Conservation (phyloP, 306 rosid genomes). For the Luffa aegyptiaca region DNA sequence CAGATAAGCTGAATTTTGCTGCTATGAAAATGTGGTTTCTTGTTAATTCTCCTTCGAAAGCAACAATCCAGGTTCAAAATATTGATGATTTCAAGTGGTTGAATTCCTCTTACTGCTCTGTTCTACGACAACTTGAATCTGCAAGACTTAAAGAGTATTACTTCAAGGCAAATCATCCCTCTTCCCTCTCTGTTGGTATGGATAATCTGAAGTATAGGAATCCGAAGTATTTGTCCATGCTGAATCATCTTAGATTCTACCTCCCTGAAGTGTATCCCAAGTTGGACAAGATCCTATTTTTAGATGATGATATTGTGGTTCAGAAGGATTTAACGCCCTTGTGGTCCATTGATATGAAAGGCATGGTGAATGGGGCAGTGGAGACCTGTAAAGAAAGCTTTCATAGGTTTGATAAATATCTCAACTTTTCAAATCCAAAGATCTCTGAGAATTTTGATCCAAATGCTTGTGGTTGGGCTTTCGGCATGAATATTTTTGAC, state of each 20-base stretch:
- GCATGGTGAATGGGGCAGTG: constrained; percentile 98
- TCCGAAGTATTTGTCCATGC: constrained; percentile 90
- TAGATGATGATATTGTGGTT: constrained; percentile 95
- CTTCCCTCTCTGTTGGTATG: constrained; percentile 71
- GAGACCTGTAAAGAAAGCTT: constrained; percentile 99
- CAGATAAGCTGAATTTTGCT: constrained; percentile 78
- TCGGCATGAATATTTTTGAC: constrained; percentile 92
- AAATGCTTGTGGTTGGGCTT: constrained; percentile 98
- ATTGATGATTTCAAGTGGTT: constrained; percentile 93
- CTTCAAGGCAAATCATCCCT: constrained; percentile 86
- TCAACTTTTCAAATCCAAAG: constrained; percentile 77
- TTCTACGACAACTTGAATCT: constrained; percentile 90
- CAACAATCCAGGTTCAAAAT: constrained; percentile 69
- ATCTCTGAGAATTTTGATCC: constrained; percentile 79
- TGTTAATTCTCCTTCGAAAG: constrained; percentile 65
- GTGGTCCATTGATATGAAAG: constrained; percentile 79
- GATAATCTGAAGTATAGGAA: constrained; percentile 89
- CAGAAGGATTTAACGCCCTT: constrained; percentile 88
- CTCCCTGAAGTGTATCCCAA: constrained; percentile 93
- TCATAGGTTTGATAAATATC: constrained; percentile 95
- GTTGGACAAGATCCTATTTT: constrained; percentile 77
- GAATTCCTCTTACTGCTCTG: constrained; percentile 95
- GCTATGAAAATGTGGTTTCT: constrained; percentile 97
- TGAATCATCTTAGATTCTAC: constrained; percentile 90
- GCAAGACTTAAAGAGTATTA: constrained; percentile 85